Base-by-base conservation (phyloP, 495 filamentous ascomycete genomes). In the Glutinoglossum americanum region DNA sequence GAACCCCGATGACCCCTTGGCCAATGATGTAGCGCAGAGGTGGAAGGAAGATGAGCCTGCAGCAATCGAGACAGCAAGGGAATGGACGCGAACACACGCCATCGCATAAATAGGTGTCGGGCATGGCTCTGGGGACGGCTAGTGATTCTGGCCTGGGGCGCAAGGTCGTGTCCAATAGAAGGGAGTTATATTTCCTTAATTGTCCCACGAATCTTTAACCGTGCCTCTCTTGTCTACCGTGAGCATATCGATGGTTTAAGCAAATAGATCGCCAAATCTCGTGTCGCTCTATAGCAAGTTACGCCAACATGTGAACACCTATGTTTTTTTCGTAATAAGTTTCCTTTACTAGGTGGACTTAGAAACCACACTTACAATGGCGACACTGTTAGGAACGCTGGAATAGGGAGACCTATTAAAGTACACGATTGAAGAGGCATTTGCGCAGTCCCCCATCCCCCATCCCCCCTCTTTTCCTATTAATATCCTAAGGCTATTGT, bases 1-100 rank as follows among this genome's bases (percentile, higher is more conserved):
- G 13, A 99, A 99, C 68, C 92, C 92, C 1, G 93, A 98, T 62
- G 92, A 98, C 66, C 92, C 92, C 13, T 76, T 98, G 44, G 92
- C 92, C 30, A 92, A 94, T 63, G 92, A 96, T 63, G 92, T 98
- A 28, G 92, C 92, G n/a, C 89, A 97, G 71, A 77, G 81, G 64
- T 98, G 92, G 92, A 94, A 96, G 71, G 87, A 94, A 61, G 83
- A 98, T 64, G 86, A 96, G 72, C 79, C 78, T 47, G 86, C 84
- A 23, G 92, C 92, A 13, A 96, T 94, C 60, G 80, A 85, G 60
- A 95, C 86, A 1, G 89, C 89, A 15, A 83, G 76, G 62, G 84
- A 93, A 64, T 95, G 89, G 89, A 95, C 89, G 13, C 73, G 76
- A 62, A 83, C 78, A 47, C 84, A 87, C 67, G 87, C 87, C 13